Base-by-base conservation (phyloP, 2,329 filamentous ascomycete species). In the Talaromyces funiculosus region DNA sequence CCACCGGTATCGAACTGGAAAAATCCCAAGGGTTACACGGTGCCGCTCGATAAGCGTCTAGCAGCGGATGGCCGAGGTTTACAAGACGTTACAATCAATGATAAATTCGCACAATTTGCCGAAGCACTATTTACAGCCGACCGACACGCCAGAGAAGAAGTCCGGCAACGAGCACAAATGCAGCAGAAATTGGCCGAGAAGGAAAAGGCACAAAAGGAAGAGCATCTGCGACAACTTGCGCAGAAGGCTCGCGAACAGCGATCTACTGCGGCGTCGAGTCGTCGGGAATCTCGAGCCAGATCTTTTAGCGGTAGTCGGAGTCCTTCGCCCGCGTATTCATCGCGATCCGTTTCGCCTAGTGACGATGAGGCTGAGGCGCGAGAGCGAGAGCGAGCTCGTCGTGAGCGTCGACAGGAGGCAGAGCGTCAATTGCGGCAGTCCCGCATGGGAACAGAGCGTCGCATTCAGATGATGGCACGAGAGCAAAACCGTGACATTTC, bases 1-100 rank as follows among this genome's bases (percentile, higher is more conserved):
- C 92, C 93, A 2, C 90, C 93, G 0, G 88, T 99, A 1, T 96
- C 90, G 20, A 97, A 97, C 75, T 99, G 94, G 94, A 99, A 99
- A 84, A 99, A 99, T 74, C 90, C 93, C 0, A 97, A 97, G 79
- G 94, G 94, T 69, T 99, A 96, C 72, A 99, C 94, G 0, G 90
- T 99, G 0, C 91, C 94, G 0, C 76, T 99, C 56, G 94, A 99
- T 74, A 99, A 99, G 80, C 88, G 94, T 71, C 78, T 99, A 67
- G 94, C 94, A 18, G 93, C 94, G 8, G 93, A 97, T 73, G 94
- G 94, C 12, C 84, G 94, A 69, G 91, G 91, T 0, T 73, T 99
- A 64, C 92, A 97, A 74, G 94, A 99, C 72, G 86, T 96, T 43
- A 89, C 91, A 6, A 97, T 99, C 77, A 97, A 96, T 77, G 94